Evolutionary conservation across 2,329 filamentous ascomycete species (phyloP), one percentile per base, ranked within the genome.

Genomic region (Fusarium redolens): DNA sequence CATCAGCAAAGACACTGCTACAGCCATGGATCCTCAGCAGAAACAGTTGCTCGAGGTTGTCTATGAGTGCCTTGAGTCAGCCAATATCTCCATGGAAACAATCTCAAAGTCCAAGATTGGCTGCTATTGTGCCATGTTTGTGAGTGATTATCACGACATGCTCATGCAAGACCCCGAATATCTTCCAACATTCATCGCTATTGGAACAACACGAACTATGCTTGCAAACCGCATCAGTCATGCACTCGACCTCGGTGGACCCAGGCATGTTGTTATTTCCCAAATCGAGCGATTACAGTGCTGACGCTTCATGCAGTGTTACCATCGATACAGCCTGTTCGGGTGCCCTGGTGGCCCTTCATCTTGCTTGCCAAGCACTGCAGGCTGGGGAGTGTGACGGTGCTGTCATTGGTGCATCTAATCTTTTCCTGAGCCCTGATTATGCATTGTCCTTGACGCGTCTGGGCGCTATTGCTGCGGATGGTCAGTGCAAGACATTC

Each of bases 301-400:
- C 71, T 76, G 41, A 75, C 50, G 44, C 30, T 4, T 43, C 11
- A 66, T 61, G 31, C 0, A 86, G 84, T 43, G 79, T 85, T 71
- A 85, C 83, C 5, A 80, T 86, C 15, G 83, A 86, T 50, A 86
- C 84, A 30, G 85, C 82, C 30, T 86, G 85, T 74, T 86, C 84
- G n/a, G 82, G 82, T 3, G 82, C 82, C 22, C 60, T 86, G 31
- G 80, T 83, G 7, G 82, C 82, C 9, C 74, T 86, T 1, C 84
- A 86, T 69, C 79, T 81, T 40, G 85, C 83, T 8, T 78, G 77
- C 41, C 75, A 81, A 62, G 74, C 74, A n/a, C 61, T 84, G 4
- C 73, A 73, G 8, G 71, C 68, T 14, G 79, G 81, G 7, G 82
- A 82, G 20, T 78, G 77, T 20, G 57, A 74, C 31, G 80, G 79